Percentiles rank a stretch among this genome's conserved stretches.
These are phyloP conservation scores for Phytophthora multivora DNA, from an alignment of 352 stramenopile species.

Conservation along the genomic window DNA sequence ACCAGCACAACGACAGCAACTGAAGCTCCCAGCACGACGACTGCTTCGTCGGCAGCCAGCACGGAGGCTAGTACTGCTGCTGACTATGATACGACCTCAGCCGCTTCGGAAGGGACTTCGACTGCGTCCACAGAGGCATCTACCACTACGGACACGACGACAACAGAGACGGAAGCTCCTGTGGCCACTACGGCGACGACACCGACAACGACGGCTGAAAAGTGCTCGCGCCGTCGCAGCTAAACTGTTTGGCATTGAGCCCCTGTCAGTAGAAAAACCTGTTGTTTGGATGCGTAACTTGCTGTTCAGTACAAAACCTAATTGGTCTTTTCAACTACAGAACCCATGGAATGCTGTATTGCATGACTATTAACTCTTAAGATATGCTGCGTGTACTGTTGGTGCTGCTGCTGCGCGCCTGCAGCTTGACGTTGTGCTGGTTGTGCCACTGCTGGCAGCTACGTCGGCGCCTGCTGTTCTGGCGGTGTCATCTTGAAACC, in stretches of 20 bases:
- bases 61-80: neutral
- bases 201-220: conserved; percentile 12
- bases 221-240: conserved; percentile 25
- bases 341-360: conserved; percentile 6
- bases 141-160: conserved; percentile 11
- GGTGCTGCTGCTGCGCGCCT: neutral
- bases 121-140: conserved; percentile 10
- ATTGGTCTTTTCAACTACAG: neutral
- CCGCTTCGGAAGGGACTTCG: conserved; percentile 11
- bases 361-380: no score
- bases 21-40: conserved; percentile 7
- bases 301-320: conserved; percentile 15
- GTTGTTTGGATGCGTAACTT: conserved; percentile 24
- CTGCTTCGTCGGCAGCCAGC: conserved; percentile 3
- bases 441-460: conserved; percentile 1
- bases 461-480: conserved; percentile 7
- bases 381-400: conserved; percentile 4
- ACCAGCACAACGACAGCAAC: conserved; percentile 6
- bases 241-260: neutral
- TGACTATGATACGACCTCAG: neutral
- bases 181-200: conserved; percentile 7
- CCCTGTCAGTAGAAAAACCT: conserved; percentile 3
- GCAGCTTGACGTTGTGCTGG: neutral
- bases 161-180: conserved; percentile 20
- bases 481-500: neutral